Evolutionary conservation across 2,329 filamentous ascomycete genomes (phyloP).

Genomic region (Blastomyces parvus): DNA sequence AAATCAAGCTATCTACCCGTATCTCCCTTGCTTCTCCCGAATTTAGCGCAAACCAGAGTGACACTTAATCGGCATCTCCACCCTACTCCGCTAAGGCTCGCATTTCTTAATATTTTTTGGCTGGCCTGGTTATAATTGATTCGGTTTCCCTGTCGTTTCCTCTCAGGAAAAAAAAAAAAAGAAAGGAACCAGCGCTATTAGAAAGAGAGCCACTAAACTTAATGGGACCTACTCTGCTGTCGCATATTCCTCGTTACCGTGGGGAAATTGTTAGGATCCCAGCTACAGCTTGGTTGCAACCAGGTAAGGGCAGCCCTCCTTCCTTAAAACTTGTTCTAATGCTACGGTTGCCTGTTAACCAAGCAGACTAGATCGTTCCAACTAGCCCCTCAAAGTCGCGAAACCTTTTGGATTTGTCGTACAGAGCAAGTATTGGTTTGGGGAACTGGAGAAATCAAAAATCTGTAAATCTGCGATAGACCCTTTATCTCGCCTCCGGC

Average conservation of each 20-base stretch:
- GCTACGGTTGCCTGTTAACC: not conserved
- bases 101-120: slow-evolving; percentile 4
- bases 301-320: not conserved
- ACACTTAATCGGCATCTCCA: slow-evolving; percentile 7
- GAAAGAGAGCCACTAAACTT: not conserved
- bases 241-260: not conserved
- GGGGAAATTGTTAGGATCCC: not conserved
- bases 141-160: not conserved
- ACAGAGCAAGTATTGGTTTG: not conserved
- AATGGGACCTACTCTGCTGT: not conserved
- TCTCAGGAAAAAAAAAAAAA: not conserved
- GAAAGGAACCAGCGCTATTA: not conserved
- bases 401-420: not conserved
- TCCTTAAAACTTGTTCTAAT: not conserved
- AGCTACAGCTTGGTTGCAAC: not conserved
- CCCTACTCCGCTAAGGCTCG: slow-evolving; percentile 5
- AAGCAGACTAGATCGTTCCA: not conserved
- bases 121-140: slow-evolving; percentile 2
- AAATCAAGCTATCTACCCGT: slow-evolving; percentile 3
- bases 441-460: slow-evolving; percentile 32
- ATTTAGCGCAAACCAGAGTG: slow-evolving; percentile 2
- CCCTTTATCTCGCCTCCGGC: slow-evolving; percentile 56
- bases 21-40: slow-evolving; percentile 1
- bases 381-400: not conserved
- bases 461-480: slow-evolving; percentile 56